Base-by-base conservation (phyloP, 495 filamentous ascomycete genomes). In the Penicillium diatomitis region DNA sequence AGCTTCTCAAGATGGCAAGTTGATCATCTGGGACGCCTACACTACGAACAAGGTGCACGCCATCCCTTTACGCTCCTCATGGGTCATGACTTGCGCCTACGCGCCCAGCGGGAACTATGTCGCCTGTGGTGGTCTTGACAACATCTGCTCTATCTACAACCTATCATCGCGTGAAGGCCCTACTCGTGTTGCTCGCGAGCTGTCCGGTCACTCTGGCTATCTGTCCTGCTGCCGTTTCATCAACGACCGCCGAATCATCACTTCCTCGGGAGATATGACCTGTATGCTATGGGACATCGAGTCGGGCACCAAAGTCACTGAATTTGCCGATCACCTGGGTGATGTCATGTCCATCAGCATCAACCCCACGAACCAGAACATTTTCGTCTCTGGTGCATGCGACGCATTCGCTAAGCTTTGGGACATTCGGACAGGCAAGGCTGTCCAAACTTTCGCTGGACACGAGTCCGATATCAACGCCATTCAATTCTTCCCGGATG, bases 231-330 rank as follows among this genome's bases (percentile, higher is more conserved):
- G 92, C 59, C 86, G 92, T 39, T 98, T 98, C 68, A 96, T 97
- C 77, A 98, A 95, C 66, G 92, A 98, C 75, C 85, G 91, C 57
- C 87, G 87, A 56, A 97, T 98, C 59, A 82, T 98, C 46, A 98
- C 92, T 49, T 98, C 92, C 9, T 98, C 92, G 9, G 92, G 92
- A 44, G 92, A 98, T 62, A 98, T 98, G 94, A 98, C 92, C 42
- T 98, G 92, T 74, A 96, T 97, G 87, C 85, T 97, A 58, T 98
- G 92, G 92, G 92, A 98, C 77, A 88, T 98, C 44, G 92, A 98
- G 67, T 91, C 92, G 0, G 94, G 94, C 28, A 85, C 87, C 41
- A 97, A 97, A 76, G 87, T 96, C 9, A 95, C 90, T 57, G 92
- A 98, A 68, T 98, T 98, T 54, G 94, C 92, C 60, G 92, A 98